Evolutionary conservation across 1,284 basidiomycete genomes (phyloP), one percentile per base, ranked within the genome.

Genomic region (Microbotryum silenes-acaulis): DNA sequence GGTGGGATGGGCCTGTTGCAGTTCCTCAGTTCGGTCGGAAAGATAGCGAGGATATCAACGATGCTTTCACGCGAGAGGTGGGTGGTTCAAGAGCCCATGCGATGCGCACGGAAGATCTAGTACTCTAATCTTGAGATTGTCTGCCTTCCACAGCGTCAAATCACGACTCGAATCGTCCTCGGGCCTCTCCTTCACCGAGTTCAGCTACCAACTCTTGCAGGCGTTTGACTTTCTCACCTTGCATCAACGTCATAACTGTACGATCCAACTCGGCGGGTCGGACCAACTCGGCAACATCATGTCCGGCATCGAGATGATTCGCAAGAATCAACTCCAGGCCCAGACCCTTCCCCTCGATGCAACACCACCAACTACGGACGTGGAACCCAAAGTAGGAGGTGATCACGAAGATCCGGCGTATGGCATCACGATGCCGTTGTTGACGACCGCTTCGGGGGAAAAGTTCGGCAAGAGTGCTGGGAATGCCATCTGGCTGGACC

Each of bases 201-300:
- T 98, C 77, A 86, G 87, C 6, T 99, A 98, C 75, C 94, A 99
- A 74, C 84, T 99, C 27, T 81, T 99, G 14, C 96, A 99, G 78
- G 96, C 91, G 2, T 89, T 91, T 76, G 96, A 99, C 76, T 99
- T 97, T 76, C 82, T 86, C 65, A 79, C 86, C 64, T 81, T 99
- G 2, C 80, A 93, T 76, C 78, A 79, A 65, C 75, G 80, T 31
- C 79, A 83, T 55, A 78, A 78, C 0, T 97, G 94, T 75, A 84
- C 84, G 2, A 81, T 97, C 51, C 96, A 99, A 76, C 77, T 98
- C 49, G 96, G 96, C 53, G 96, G 96, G 4, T 91, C 89, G 0
- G 96, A 99, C 75, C 96, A 99, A 75, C 93, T 93, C 86, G 94
- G 96, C n/a, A 98, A 98, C 74, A 97, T 98, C 66, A 58, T 65